Conservation (phyloP, 139 green algal genomes). For the Coccomyxa sp. region DNA sequence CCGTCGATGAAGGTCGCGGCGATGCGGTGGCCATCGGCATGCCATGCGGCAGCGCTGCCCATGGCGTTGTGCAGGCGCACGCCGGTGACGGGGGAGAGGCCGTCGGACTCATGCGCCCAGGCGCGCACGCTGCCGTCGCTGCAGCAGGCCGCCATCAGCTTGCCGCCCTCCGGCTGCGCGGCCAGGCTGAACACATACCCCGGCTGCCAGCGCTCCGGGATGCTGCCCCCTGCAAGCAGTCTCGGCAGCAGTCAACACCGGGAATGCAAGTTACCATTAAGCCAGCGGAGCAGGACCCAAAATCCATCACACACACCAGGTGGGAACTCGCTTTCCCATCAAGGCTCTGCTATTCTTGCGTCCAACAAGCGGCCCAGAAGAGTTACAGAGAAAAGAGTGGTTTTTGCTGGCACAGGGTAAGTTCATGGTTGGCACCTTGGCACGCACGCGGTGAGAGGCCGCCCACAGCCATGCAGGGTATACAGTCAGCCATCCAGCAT, state of each 20-base stretch:
- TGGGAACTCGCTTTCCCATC: too few relatives aligned
- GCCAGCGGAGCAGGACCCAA: too few relatives aligned
- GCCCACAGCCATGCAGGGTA: not conserved
- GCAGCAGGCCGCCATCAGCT: constrained; percentile 14
- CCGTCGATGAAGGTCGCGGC: constrained; percentile 3
- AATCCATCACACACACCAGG: too few relatives aligned
- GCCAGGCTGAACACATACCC: constrained; percentile 17
- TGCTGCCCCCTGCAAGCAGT: not conserved
- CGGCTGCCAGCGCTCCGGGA: constrained; percentile 16
- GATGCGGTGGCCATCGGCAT: not conserved
- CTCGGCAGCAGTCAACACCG: too few relatives aligned
- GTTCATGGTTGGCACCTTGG: too few relatives aligned
- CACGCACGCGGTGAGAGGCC: not conserved
- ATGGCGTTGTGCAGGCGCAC: constrained; percentile 10
- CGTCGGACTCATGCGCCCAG: not conserved
- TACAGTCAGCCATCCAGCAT: not conserved
- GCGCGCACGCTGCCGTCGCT: constrained; percentile 13
- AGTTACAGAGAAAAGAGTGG: too few relatives aligned
- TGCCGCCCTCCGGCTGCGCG: constrained; percentile 2
- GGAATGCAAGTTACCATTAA: not conserved
- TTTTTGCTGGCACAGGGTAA: too few relatives aligned
- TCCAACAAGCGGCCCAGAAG: too few relatives aligned
- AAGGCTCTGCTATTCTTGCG: too few relatives aligned
- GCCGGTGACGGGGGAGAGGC: not conserved
- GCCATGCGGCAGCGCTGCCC: constrained; percentile 7